These are phyloP conservation scores for Dichomitus squalens DNA, from an alignment of 1,284 basidiomycete species.

Conservation along the genomic window DNA sequence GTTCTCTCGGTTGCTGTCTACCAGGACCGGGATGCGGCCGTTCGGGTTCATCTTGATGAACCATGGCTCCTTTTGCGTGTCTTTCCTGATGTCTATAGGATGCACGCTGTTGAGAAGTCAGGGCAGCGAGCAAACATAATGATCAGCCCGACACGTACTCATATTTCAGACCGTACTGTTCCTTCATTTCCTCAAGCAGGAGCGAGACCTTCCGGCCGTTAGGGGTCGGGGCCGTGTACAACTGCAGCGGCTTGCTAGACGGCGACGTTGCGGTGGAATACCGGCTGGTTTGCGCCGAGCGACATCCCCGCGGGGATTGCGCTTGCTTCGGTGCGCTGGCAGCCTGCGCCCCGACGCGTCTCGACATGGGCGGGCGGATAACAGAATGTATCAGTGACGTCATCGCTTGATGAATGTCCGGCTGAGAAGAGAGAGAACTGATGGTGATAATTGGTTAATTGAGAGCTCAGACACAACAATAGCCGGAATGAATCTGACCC, in stretches of 20 bases:
- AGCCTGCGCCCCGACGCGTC: not conserved
- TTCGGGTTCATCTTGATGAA: slow-evolving; percentile 61
- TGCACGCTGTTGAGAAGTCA: slow-evolving; percentile 33
- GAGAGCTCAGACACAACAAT: not conserved
- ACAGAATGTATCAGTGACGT: not conserved
- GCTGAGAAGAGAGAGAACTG: not conserved
- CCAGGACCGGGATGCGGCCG: slow-evolving; percentile 55
- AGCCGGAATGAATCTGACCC: no score
- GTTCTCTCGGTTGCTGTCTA: slow-evolving; percentile 38
- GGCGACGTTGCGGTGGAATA: slow-evolving; percentile 22
- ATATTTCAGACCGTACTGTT: slow-evolving; percentile 28
- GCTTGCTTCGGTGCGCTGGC: not conserved
- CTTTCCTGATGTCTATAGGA: slow-evolving; percentile 38
- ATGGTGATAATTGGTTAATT: not conserved
- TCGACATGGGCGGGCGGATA: not conserved
- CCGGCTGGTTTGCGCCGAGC: not conserved
- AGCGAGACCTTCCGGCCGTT: slow-evolving; percentile 59
- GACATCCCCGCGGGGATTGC: not conserved
- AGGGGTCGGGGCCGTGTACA: slow-evolving; percentile 68
- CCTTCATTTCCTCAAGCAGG: slow-evolving; percentile 31
- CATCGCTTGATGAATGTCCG: not conserved
- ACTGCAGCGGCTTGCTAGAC: slow-evolving; percentile 48
- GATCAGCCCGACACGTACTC: slow-evolving; percentile 23
- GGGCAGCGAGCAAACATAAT: not conserved
- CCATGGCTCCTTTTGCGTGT: slow-evolving; percentile 53